Evolutionary conservation across 768 basidiomycete species (phyloP), one percentile per base, ranked within the genome.

Genomic region (Clitopilus passeckerianus): DNA sequence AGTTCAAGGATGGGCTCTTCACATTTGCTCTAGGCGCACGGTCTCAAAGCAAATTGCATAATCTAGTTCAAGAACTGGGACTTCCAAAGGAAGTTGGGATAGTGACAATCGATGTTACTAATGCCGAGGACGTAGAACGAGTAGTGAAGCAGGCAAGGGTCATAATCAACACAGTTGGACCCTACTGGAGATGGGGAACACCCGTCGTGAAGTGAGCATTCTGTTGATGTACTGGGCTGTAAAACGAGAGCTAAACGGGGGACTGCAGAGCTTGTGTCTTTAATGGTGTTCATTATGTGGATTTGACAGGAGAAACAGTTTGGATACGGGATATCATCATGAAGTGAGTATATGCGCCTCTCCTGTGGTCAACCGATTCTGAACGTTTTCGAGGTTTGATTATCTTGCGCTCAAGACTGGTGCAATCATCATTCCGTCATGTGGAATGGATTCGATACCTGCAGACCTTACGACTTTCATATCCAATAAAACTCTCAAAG

Each of bases 201-300:
- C 79, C 84, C 8, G 86, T 94, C 12, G 89, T 93, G 18, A 68
- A 70, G 86, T 87, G 62, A 46, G 84, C 74, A 24, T 2, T 56
- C 14, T 27, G 9, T 22, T 58, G 16, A 2, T 43, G 33, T 50
- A 12, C 7, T 9, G n/a, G 16, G 24, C 23, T 44, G 34, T 43
- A 37, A 7, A 4, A 7, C 27, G 7, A 3, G 27, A 30, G 4
- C 27, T 30, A 30, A n/a, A 30, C 27, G 27, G 27, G 4, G 27
- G 27, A 30, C 27, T 30, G 27, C 57, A 90, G 83, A 59, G 87
- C 89, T 4, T 96, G 94, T 62, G 89, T 87, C 5, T 75, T 74
- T 34, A 75, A 88, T 59, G 87, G 90, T 5, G 81, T 84, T 6
- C 92, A 95, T 71, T 96, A 96, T 68, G 85, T 93, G 24, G 95